Evolutionary conservation across 2,329 filamentous ascomycete genomes (phyloP), one percentile per base, ranked within the genome.

Genomic region (Sclerotinia minor): DNA sequence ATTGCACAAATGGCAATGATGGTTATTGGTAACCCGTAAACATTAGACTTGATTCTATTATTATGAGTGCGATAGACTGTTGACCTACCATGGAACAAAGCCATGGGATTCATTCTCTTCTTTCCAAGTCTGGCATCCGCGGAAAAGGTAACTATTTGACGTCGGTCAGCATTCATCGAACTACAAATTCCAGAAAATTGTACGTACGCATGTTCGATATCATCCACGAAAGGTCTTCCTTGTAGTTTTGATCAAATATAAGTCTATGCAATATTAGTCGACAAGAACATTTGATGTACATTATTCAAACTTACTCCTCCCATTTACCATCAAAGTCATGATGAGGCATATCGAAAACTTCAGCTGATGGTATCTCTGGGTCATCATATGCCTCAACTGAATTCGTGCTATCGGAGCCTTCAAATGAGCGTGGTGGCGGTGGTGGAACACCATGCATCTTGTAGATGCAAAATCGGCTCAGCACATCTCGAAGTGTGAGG

Each of bases 31-130:
- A 49, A n/a, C 45, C 45, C 59, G 38, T 19, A 17, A 61, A 38
- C n/a, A 21, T 61, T 26, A 61, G 45, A 50, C 15, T 21, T 59
- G 3, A 50, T 11, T 19, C n/a, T 41, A 19, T 26, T n/a, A 29
- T 65, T 4, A 4, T 21, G 49, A 29, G 21, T 13, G 35, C 5
- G 1, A 15, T 11, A 1, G 19, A 11, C 3, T 32, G 8, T 8
- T 38, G 9, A 59, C 53, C 92, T 92, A 0, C 92, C 92, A 75
- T 96, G 94, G 78, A 96, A 94, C n/a, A 96, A 80, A 72, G 96
- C 94, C 90, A 69, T 92, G 91, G 64, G 95, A 93, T 79, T 98
- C 92, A 79, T 70, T 97, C 79, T 92, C 93, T 72, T 96, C 96
- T 81, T 96, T 92, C 81, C 92, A 93, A 45, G n/a, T 41, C 54